Evolutionary conservation across 73 alveolate species (phyloP).

Genomic region (Urostyla sp.): DNA sequence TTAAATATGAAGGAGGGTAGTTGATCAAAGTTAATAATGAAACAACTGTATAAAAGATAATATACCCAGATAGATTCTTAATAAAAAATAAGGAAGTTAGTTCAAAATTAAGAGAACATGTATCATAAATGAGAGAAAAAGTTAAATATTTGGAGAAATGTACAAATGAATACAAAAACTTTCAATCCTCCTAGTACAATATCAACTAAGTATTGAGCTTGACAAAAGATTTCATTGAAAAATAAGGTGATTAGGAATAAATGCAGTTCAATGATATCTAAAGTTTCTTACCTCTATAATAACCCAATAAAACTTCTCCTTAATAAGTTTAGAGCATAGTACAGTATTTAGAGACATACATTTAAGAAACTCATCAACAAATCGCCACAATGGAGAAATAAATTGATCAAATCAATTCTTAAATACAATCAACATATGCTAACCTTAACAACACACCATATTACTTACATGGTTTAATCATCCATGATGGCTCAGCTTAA

Average conservation of each 20-base stretch:
- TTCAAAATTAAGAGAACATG: conserved; percentile 6
- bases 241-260: background rate
- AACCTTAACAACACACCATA: conserved; percentile 54
- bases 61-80: conserved; percentile 36
- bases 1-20: conserved; percentile 1
- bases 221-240: conserved; percentile 4
- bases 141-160: conserved; percentile 19
- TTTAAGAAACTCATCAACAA: background rate
- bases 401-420: background rate
- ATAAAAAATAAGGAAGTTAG: conserved; percentile 8
- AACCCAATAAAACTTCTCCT: background rate
- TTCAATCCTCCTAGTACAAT: conserved; percentile 10
- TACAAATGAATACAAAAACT: conserved; percentile 7
- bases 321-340: background rate
- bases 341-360: background rate
- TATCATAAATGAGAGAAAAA: conserved; percentile 8
- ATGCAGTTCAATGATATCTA: background rate
- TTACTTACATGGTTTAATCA: conserved; percentile 65
- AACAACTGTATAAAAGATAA: background rate
- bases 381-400: conserved; percentile 9
- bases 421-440: conserved; percentile 46
- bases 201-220: background rate
- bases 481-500: conserved; percentile 85
- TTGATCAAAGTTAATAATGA: background rate
- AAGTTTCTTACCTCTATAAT: background rate